These are phyloP conservation scores for Termitomyces sp. DNA, from an alignment of 1,284 basidiomycete species.

Conservation along the genomic window DNA sequence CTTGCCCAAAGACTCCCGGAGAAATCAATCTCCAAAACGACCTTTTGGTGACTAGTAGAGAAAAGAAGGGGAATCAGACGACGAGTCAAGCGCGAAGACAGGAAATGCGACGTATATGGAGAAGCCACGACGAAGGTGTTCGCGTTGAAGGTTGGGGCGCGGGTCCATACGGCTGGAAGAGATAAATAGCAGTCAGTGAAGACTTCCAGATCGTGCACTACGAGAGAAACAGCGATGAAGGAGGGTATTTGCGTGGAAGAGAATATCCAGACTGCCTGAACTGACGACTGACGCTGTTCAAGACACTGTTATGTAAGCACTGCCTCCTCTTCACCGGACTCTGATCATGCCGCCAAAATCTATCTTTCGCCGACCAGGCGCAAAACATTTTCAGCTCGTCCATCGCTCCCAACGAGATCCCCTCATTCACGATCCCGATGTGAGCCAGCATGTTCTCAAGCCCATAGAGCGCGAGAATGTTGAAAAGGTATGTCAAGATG, in stretches of 20 bases:
- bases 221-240: conserved; percentile 6
- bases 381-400: conserved; percentile 94
- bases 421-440: conserved; percentile 90
- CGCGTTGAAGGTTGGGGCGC: conserved; percentile 58
- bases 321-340: conserved; percentile 17
- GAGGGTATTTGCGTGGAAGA: conserved; percentile 8
- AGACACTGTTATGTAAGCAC: conserved; percentile 31
- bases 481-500: conserved; percentile 50
- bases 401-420: conserved; percentile 96
- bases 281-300: conserved; percentile 14
- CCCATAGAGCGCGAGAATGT: conserved; percentile 69
- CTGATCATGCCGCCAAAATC: conserved; percentile 68
- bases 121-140: conserved; percentile 74
- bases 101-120: conserved; percentile 68
- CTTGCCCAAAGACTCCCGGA: conserved; percentile 73
- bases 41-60: conserved; percentile 88
- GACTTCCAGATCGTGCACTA: conserved; percentile 20
- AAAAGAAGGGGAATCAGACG: conserved; percentile 49
- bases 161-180: conserved; percentile 35
- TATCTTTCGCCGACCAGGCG: conserved; percentile 84
- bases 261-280: conserved; percentile 1
- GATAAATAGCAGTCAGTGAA: conserved; percentile 23
- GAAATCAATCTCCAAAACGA: conserved; percentile 87
- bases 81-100: conserved; percentile 20
- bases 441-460: conserved; percentile 85